Evolutionary conservation across 352 stramenopile species (phyloP), one percentile per base, ranked within the genome.

Genomic region (Phytopythium aichiense): DNA sequence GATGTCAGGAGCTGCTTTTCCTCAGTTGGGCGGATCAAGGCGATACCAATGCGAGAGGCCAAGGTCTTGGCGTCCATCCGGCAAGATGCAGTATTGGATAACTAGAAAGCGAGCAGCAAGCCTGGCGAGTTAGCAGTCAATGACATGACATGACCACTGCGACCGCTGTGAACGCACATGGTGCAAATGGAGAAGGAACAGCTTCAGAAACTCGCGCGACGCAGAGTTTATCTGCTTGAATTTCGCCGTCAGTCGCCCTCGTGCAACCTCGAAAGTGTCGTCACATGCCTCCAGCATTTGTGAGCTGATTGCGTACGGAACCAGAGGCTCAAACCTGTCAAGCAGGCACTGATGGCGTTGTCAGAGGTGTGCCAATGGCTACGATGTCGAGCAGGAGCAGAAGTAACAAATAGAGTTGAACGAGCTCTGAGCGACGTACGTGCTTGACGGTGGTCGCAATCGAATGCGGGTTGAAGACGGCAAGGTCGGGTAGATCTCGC

Each of bases 181-280:
- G 45, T 76, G 66, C 7, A 87, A 55, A 64, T 89, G 77, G 8
- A 69, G 56, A 9, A 89, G 56, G 18, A 88, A 75, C 2, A 84
- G 57, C 50, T 77, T 68, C 12, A 89, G 61, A 23, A 87, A 81
- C 28, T 87, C 72, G 13, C 75, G 68, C 4, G 60, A 79, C 7
- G 54, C 63, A 4, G 68, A 67, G 30, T 52, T 66, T 20, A 87
- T 64, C 22, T 74, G 59, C 49, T 76, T 76, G 25, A 87, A 76
- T 28, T 46, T 66, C 6, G 73, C 61, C 0, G 64, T 55, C 25
- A 84, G 50, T 2, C 31, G 0, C 1, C 42, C 7, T 7, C 60
- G 23, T 6, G 68, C 57, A 53, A 54, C 54, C 28, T 67, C 64
- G 53, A 60, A 22, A 28, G 64, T 40, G 8, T 11, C 40, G 0